phyloP scores from a whole-genome alignment of 169 alveolate genomes.

The Plasmodium coatneyi region DNA sequence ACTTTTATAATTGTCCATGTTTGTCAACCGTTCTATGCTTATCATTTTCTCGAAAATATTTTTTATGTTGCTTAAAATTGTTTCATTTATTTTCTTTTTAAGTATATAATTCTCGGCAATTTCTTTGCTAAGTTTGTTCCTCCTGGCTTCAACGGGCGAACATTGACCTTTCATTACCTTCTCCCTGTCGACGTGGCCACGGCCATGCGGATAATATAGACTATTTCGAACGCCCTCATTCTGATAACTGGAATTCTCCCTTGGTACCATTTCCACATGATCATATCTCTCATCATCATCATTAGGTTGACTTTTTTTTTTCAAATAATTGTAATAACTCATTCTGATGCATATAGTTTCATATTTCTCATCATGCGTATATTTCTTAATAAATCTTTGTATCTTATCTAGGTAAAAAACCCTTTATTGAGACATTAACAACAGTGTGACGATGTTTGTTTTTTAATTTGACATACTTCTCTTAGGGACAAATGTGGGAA shows the following conservation, averaged over 20 bases:
- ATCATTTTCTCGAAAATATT: slow-evolving; percentile 54
- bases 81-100: slow-evolving; percentile 24
- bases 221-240: background rate
- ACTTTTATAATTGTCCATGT: slow-evolving; percentile 30
- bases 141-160: background rate
- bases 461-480: background rate
- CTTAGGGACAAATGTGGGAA: background rate
- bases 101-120: background rate
- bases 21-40: slow-evolving; percentile 43
- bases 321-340: slow-evolving; percentile 23
- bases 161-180: background rate
- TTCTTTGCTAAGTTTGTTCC: background rate
- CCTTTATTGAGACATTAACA: slow-evolving; percentile 16
- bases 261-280: slow-evolving; percentile 27
- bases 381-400: background rate
- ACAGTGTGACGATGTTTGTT: background rate
- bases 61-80: slow-evolving; percentile 30
- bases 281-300: slow-evolving; percentile 14
- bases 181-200: background rate
- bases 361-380: slow-evolving; percentile 27
- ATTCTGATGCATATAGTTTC: slow-evolving; percentile 17
- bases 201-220: background rate
- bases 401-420: background rate
- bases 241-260: background rate
- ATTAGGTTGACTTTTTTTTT: background rate